Base-by-base conservation (phyloP, 495 filamentous ascomycete genomes). In the Neurospora hispaniola region DNA sequence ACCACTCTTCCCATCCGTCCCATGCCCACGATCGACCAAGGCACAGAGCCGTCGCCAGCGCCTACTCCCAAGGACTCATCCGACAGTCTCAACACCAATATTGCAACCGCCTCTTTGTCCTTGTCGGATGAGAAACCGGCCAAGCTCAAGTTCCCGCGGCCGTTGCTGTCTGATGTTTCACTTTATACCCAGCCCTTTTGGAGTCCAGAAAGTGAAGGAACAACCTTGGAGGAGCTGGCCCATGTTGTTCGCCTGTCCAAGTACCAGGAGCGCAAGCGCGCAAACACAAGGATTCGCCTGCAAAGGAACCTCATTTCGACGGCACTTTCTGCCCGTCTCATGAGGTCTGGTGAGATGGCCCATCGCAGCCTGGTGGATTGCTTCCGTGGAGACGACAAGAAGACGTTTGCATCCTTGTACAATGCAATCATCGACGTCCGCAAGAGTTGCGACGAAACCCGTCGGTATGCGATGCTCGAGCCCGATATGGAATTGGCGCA, bases 321-420 rank as follows among this genome's bases (percentile, higher is more conserved):
- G 71, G 93, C 92, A 18, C 86, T 96, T 46, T 94, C 90, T 69
- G 89, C 93, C 74, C 91, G 94, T 71, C 86, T 96, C 79, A 87
- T 91, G 81, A 89, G 92, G 73, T 90, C 90, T 74, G 91, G 92
- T 71, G 90, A 92, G 76, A 88, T 92, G 59, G 89, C 92, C 70
- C 90, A 96, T 81, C 88, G 91, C 20, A 93, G 91, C 75, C 84
- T 99, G 77, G 92, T 96, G 75, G 94, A 99, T 78, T 88, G 89
- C 78, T 93, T 97, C 81, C 92, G 91, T 76, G 90, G 91, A 69
- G 94, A 97, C 79, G 93, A 98, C 81, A 97, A 96, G 84, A 89
- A 90, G 77, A 90, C 86, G 75, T 99, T 99, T 83, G 91, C 91
- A 71, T 88, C 88, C 77, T 84, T 97, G 68, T 97, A 94, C 80